Percentiles rank a stretch among this genome's conserved stretches.
These are phyloP conservation scores for Stropharia rugosoannulata DNA, from an alignment of 768 basidiomycete species.

Conservation along the genomic window DNA sequence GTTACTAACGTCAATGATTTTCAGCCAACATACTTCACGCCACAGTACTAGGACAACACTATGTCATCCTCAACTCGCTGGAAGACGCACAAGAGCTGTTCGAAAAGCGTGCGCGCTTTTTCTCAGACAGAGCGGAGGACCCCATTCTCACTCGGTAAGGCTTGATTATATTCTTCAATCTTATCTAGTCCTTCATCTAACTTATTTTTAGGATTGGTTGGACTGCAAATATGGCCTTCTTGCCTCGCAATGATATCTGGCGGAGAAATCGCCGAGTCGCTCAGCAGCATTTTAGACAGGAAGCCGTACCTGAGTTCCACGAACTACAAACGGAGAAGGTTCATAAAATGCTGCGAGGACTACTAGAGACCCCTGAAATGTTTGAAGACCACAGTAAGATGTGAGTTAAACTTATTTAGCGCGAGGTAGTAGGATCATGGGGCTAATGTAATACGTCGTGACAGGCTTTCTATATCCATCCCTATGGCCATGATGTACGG, in stretches of 20 bases:
- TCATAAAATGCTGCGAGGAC: slow-evolving; percentile 24
- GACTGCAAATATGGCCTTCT: slow-evolving; percentile 31
- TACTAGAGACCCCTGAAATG: slow-evolving; percentile 17
- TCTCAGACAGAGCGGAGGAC: slow-evolving; percentile 41
- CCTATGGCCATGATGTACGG: slow-evolving; percentile 12
- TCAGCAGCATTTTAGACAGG: slow-evolving; percentile 30
- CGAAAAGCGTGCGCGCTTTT: slow-evolving; percentile 46
- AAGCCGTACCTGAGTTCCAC: slow-evolving; percentile 22
- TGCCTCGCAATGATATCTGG: slow-evolving; percentile 35
- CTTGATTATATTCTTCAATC: neutral
- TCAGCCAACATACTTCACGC: slow-evolving; percentile 24
- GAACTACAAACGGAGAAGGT: slow-evolving; percentile 26
- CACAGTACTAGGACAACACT: slow-evolving; percentile 20
- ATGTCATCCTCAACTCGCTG: slow-evolving; percentile 25
- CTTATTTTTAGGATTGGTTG: slow-evolving; percentile 27
- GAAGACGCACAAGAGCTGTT: slow-evolving; percentile 25
- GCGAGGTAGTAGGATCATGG: too few species aligned
- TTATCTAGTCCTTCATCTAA: neutral
- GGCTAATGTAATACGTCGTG: neutral
- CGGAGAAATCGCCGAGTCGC: slow-evolving; percentile 32
- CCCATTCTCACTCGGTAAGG: slow-evolving; percentile 15
- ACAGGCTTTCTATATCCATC: slow-evolving; percentile 9
- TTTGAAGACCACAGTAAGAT: slow-evolving; percentile 11
- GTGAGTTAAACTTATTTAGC: neutral
- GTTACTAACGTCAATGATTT: neutral